Base-by-base conservation (phyloP, 331 rosid species). In the Stylosanthes scabra region DNA sequence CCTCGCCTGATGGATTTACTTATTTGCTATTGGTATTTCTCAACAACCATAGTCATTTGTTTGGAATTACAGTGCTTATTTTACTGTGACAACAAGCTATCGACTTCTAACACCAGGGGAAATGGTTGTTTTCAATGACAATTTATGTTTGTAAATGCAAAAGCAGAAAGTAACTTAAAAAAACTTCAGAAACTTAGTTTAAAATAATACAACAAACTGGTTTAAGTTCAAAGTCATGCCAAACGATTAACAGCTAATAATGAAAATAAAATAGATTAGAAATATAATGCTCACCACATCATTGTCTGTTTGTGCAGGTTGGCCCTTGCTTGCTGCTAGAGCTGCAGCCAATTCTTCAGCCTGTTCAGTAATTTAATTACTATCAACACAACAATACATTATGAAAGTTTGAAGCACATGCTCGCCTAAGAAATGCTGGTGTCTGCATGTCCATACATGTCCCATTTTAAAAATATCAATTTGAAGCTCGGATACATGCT, bases 331-430 rank as follows among this genome's bases (percentile, higher is more conserved):
- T 31, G 99, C 97, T 74, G 97, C 85, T 79, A 84, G 12, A 71
- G 99, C 99, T 54, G 97, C 97, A 55, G 97, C 97, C 66, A 90
- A 83, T 81, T 95, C 97, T 83, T 91, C 99, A 50, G 95, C 98
- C 95, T 90, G 82, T 76, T 68, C 56, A 52, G 73, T 70, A 11
- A 70, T 76, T 68, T 55, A 52, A 75, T 70, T n/a, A 67, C 68
- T 47, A 77, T 46, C 60, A 65, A 31, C 59, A 81, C 46, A 59
- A 71, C 12, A 31, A 52, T 40, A 72, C 67, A 55, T 69, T 41
- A 63, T n/a, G 59, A 7, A 72, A 69, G 44, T 52, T 52, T 51
- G 20, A 27, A 67, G 34, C 29, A 63, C 63, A 55, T 44, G 13
- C 25, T 40, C 55, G 15, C 65, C n/a, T 49, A 31, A 31, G 37